Evolutionary conservation across 331 rosid species (phyloP), one percentile per base, ranked within the genome.

Genomic region (Malus hybrid): DNA sequence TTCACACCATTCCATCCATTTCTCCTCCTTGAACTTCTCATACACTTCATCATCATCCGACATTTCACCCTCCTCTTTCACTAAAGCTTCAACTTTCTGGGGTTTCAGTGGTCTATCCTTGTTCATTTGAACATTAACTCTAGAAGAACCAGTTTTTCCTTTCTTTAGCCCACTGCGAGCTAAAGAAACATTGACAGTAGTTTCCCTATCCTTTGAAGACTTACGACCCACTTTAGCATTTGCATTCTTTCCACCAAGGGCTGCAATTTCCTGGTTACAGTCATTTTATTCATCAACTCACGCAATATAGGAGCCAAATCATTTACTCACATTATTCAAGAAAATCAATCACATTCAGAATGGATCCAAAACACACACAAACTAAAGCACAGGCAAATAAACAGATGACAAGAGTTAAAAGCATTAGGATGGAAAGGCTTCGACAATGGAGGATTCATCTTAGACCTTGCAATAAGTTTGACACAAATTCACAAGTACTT

Each of bases 1-100:
- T 83, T 89, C 90, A 83, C 99, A 95, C 99, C 99, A 95, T 85
- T 95, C 99, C 97, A 90, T 92, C 99, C 99, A 92, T 82, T 95
- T 95, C 68, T 92, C 97, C 75, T 95, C 98, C 91, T 90, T 95
- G 77, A 95, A 95, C 85, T 95, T 97, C 88, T 95, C 99, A 64
- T 90, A 92, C 22, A 95, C 96, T 88, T 90, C 99, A 11, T 92
- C 99, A 70, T 92, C 77, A 50, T 95, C 99, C 1, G 99, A 95
- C 97, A 95, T 95, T 86, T 95, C 99, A 80, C 99, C 99, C 85
- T 95, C 99, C 81, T 95, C 99, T 83, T 92, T 95, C 67, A 84
- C 91, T 60, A 95, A 79, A 67, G 90, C 90, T 80, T 95, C 99
- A 77, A 78, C 84, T 87, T 86, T 88, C 74, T 71, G 93, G 52